Evolutionary conservation across 129 eudicot genomes (phyloP), one percentile per base, ranked within the genome.

Genomic region (Tagetes patula): DNA sequence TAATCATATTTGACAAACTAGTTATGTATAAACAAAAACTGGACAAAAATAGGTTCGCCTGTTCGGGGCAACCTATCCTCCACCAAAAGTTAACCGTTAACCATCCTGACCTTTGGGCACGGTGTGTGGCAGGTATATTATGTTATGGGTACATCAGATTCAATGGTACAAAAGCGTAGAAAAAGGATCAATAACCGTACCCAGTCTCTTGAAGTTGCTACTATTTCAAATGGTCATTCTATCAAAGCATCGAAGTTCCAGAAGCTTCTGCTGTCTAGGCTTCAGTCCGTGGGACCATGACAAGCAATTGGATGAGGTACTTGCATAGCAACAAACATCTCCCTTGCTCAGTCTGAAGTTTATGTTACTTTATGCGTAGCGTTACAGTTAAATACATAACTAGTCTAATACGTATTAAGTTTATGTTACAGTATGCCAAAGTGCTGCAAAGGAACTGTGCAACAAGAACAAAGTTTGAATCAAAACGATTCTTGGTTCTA

Each of bases 91-190:
- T 14, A 64, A 32, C 10, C 8, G 2, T 63, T 38, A 39, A 38
- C 32, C 3, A 6, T 73, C 50, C 46, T 61, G 74, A 68, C 49
- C 68, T 69, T 69, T n/a, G 55, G n/a, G 70, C 50, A 69, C 12
- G 70, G 27, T 77, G 47, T 71, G 45, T 78, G 76, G 41, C 78
- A 94, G 98, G 96, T 85, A 36, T 83, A 87, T 46, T 94, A 94
- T 67, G 96, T 87, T 77, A 83, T 84, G 74, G 96, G 83, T 63
- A 87, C 98, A 7, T 96, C 89, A 70, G 98, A 94, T 78, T 86
- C 83, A 54, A 70, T 94, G 83, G 82, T 81, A 69, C 79, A 84
- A 53, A 71, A 8, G 69, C 84, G 74, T 38, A 86, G 86, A 65
- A 85, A 65, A 62, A 84, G 92, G 82, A 80, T 82, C 60, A 53